These are phyloP conservation scores for Leishmania amazonensis DNA, from an alignment of 208 protist genomes.

Conservation along the genomic window DNA sequence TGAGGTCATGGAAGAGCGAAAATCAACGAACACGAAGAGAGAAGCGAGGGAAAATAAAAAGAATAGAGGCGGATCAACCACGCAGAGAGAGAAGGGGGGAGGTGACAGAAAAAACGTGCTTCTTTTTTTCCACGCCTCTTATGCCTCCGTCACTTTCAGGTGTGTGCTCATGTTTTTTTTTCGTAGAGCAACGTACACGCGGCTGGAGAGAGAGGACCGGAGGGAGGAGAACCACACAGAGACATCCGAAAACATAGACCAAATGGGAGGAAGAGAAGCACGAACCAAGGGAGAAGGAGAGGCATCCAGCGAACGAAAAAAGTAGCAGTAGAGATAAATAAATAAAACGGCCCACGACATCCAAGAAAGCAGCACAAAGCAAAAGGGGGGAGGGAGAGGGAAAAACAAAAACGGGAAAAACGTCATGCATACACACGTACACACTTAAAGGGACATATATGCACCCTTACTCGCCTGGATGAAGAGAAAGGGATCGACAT, in stretches of 20 bases:
- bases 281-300: background rate
- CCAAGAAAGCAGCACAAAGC: background rate
- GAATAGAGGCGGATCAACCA: background rate
- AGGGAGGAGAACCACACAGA: no score
- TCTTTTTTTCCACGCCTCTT: background rate
- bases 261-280: background rate
- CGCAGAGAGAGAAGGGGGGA: background rate
- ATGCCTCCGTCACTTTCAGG: background rate
- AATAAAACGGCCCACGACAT: background rate
- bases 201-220: background rate
- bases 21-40: background rate
- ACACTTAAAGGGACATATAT: background rate
- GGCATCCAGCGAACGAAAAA: conserved; percentile 1
- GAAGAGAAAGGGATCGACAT: no score
- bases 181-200: background rate
- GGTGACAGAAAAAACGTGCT: background rate
- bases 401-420: background rate
- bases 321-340: conserved; percentile 6
- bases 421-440: background rate
- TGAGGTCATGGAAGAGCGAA: background rate
- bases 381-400: background rate
- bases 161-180: background rate
- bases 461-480: no score
- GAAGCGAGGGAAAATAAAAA: background rate
- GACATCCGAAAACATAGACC: background rate